Base-by-base conservation (phyloP, 1,139 yeast genomes). In the Scheffersomyces lignicola region DNA sequence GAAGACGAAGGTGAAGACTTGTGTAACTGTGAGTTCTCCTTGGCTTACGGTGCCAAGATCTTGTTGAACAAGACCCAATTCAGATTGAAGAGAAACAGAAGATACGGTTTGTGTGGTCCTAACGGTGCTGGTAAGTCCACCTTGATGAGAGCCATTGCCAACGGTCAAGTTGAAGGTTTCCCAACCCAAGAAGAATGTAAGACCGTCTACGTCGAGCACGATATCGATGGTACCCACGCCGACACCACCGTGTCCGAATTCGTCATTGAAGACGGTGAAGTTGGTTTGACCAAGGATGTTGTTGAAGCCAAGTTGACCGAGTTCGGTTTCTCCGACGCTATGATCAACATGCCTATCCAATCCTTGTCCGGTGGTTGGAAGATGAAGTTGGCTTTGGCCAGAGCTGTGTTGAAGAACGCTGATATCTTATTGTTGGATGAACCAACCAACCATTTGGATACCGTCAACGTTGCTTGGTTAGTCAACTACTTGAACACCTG, bases 121-220 rank as follows among this genome's bases (percentile, higher is more conserved):
- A 92, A 92, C 75, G 98, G 98, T 85, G 96, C 97, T 60, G 98
- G 98, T 86, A 92, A 92, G 78, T 92, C 97, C 54, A 92, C 98
- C 56, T 83, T 92, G 72, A 89, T 92, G 97, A 88, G 97, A 80
- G 97, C 98, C 58, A 87, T 92, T 74, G 97, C 97, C 56, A 90
- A 92, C 76, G 97, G 97, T 70, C 97, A 92, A 80, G 97, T 92
- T 62, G 97, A 92, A 68, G 97, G 97, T 72, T 92, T 92, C 96
- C 98, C 98, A 76, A 74, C 94, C 58, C 96, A 89, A 76, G 95
- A 87, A 38, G 97, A 88, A 76, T 88, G 96, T 76, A 88, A 89
- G 80, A 92, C 98, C 56, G 96, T 92, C 60, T 92, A 90, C 76
- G 98, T 92, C 66, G 98, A 92, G 78, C 98, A 92, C 79, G 97